Evolutionary conservation across 2,329 filamentous ascomycete genomes (phyloP).

Genomic region (Colletotrichum higginsianum): DNA sequence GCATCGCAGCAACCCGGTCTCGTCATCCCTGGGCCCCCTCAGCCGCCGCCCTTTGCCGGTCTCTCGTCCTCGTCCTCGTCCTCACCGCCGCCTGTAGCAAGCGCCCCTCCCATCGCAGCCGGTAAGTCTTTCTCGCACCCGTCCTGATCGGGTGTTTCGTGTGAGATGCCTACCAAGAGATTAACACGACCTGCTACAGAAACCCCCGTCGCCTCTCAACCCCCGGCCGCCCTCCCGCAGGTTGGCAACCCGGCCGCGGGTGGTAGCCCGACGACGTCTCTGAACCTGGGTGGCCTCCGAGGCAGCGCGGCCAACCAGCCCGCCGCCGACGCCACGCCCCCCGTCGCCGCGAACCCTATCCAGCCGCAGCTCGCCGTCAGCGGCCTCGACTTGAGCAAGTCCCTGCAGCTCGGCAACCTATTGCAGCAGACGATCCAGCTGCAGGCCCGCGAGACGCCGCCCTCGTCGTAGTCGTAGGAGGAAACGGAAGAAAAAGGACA

Average conservation of each 20-base stretch:
- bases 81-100: constrained; percentile 14
- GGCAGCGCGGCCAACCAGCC: constrained; percentile 33
- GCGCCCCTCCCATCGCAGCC: constrained; percentile 30
- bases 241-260: constrained; percentile 37
- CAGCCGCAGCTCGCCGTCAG: constrained; percentile 51
- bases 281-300: constrained; percentile 46
- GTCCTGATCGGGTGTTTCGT: neutral
- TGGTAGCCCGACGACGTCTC: constrained; percentile 38
- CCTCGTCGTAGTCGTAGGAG: constrained; percentile 4
- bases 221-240: constrained; percentile 29
- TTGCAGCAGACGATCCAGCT: constrained; percentile 42
- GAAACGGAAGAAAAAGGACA: neutral
- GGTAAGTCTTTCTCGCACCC: neutral
- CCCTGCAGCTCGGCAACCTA: constrained; percentile 62
- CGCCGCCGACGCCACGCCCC: constrained; percentile 28
- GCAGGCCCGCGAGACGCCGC: constrained; percentile 40
- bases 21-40: constrained; percentile 10
- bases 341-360: constrained; percentile 44
- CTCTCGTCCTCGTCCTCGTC: constrained; percentile 19
- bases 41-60: constrained; percentile 21
- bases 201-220: constrained; percentile 18
- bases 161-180: neutral
- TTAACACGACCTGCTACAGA: constrained; percentile 26
- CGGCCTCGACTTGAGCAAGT: constrained; percentile 59
- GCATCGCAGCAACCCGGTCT: constrained; percentile 14